These are phyloP conservation scores for Exophiala aquamarina DNA, from an alignment of 2,329 filamentous ascomycete genomes.

Conservation along the genomic window DNA sequence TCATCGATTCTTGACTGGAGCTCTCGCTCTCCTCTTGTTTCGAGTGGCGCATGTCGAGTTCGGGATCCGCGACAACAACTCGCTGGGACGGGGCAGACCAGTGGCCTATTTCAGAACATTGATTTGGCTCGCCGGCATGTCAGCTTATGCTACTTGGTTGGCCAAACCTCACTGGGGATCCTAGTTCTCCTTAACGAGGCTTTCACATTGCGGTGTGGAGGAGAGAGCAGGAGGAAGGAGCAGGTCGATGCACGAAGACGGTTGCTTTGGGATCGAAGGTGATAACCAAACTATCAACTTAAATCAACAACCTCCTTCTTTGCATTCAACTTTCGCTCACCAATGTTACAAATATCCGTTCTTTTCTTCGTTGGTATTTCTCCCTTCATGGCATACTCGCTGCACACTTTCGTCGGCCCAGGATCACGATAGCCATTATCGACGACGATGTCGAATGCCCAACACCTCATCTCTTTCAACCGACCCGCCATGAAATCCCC, in stretches of 20 bases:
- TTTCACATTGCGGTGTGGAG: too few relatives aligned
- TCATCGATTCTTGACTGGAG: slow-evolving; percentile 37
- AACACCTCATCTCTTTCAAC: too few relatives aligned
- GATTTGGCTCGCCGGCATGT: slow-evolving; percentile 30
- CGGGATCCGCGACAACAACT: slow-evolving; percentile 34
- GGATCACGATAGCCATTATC: slow-evolving; percentile 10
- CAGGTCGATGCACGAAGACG: too few relatives aligned
- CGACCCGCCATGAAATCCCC: background rate
- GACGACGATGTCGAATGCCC: too few relatives aligned
- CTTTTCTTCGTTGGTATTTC: background rate
- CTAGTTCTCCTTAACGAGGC: too few relatives aligned
- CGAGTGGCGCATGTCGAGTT: slow-evolving; percentile 42
- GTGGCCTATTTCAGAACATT: slow-evolving; percentile 31
- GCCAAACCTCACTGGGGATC: slow-evolving; percentile 35
- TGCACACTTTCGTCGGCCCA: slow-evolving; percentile 12
- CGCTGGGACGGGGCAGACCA: slow-evolving; percentile 28
- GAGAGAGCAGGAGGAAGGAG: too few relatives aligned
- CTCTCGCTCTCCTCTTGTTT: slow-evolving; percentile 38
- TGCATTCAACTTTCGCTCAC: background rate
- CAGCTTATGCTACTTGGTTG: slow-evolving; percentile 30
- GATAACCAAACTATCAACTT: too few relatives aligned
- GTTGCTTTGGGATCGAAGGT: too few relatives aligned
- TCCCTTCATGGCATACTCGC: slow-evolving; percentile 15
- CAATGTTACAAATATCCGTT: slow-evolving; percentile 1
- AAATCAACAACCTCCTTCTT: too few relatives aligned